These are phyloP conservation scores for Ascodesmis nigricans DNA, from an alignment of 495 filamentous ascomycete genomes.

Conservation along the genomic window DNA sequence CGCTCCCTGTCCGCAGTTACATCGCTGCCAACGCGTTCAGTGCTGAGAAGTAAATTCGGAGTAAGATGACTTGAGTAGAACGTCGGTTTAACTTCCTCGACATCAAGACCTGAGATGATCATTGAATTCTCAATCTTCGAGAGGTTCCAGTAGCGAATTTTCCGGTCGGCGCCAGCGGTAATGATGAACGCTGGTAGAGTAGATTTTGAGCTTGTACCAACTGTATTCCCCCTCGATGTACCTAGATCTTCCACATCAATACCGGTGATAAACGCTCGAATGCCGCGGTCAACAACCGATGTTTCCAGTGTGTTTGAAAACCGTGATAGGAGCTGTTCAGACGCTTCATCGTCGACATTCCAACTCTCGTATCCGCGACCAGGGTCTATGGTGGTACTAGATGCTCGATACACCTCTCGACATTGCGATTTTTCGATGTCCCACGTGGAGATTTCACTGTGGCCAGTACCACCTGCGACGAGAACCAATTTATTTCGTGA, in stretches of 20 bases:
- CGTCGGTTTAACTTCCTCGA: slow-evolving; percentile 45
- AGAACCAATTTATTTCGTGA: slow-evolving; percentile 60
- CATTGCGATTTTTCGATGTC: slow-evolving; percentile 80
- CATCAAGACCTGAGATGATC: slow-evolving; percentile 57
- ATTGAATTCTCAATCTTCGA: slow-evolving; percentile 45
- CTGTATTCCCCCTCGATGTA: slow-evolving; percentile 21
- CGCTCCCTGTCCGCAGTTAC: slow-evolving; percentile 5
- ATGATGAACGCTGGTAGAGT: slow-evolving; percentile 41
- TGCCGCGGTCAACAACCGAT: slow-evolving; percentile 31
- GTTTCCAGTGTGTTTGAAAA: slow-evolving; percentile 43
- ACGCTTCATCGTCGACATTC: slow-evolving; percentile 73
- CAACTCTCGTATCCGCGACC: slow-evolving; percentile 59
- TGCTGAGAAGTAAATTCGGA: slow-evolving; percentile 44
- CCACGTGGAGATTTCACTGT: slow-evolving; percentile 89
- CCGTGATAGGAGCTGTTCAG: slow-evolving; percentile 70
- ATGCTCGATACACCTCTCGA: slow-evolving; percentile 64
- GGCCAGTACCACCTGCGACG: slow-evolving; percentile 68
- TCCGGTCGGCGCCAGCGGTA: slow-evolving; percentile 71
- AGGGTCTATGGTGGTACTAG: slow-evolving; percentile 30
- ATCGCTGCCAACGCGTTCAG: slow-evolving; percentile 39
- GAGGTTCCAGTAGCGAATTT: slow-evolving; percentile 83
- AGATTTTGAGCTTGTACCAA: neutral
- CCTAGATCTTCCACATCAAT: slow-evolving; percentile 35
- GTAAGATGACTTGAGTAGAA: slow-evolving; percentile 52
- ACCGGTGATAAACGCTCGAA: slow-evolving; percentile 36